Evolutionary conservation across 371 early-diverging fungal genomes (phyloP).

Genomic region (Rhizopus stolonifer): DNA sequence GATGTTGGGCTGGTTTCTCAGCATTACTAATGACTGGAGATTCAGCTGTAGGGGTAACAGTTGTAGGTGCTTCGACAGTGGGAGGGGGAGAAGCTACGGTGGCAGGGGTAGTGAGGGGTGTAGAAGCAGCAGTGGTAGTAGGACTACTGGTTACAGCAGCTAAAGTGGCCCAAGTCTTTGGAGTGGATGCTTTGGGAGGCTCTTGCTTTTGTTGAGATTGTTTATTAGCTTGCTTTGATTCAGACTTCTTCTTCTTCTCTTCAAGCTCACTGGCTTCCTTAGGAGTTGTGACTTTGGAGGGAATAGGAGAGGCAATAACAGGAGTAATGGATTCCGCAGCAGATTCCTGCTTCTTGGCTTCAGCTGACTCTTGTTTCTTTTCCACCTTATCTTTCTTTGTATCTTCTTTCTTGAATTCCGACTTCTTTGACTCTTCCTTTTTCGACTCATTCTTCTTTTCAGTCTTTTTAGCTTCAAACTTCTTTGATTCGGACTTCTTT

Average conservation of each 20-base stretch:
- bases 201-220: slow-evolving; percentile 12
- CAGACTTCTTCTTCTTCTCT: slow-evolving; percentile 11
- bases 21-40: neutral
- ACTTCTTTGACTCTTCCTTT: no score
- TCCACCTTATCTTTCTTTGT: no score
- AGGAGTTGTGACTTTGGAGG: neutral
- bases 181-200: slow-evolving; percentile 18
- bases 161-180: slow-evolving; percentile 55
- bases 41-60: slow-evolving; percentile 12
- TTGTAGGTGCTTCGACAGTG: slow-evolving; percentile 18
- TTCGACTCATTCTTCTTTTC: neutral
- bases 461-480: slow-evolving; percentile 12
- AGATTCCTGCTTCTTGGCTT: neutral
- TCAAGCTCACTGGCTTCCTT: neutral
- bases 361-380: no score
- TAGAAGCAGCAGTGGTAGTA: neutral
- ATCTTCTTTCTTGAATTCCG: no score
- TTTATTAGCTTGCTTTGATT: slow-evolving; percentile 9
- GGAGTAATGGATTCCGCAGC: neutral
- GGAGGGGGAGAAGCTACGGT: neutral
- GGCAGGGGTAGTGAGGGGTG: neutral
- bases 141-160: slow-evolving; percentile 26
- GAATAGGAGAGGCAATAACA: neutral
- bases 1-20: slow-evolving; percentile 9
- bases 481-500: neutral